Conservation (phyloP, 2,329 filamentous ascomycete species). For the Dothideomycetes sp. region DNA sequence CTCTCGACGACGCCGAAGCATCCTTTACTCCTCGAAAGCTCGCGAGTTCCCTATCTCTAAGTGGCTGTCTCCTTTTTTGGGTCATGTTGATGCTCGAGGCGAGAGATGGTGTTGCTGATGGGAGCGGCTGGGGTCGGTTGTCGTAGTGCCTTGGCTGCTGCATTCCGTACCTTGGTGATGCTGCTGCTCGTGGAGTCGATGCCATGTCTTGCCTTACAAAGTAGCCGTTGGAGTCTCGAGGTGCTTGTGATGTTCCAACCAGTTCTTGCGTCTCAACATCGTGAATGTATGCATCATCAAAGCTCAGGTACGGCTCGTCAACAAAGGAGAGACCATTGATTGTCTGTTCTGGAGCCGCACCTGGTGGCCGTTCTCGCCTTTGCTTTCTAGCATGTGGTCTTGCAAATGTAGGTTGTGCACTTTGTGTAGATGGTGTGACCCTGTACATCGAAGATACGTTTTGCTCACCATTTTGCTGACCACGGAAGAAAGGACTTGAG, state of each 20-base stretch:
- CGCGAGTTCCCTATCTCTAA: conserved; percentile 9
- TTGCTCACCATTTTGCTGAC: too few relatives aligned
- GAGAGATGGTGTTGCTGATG: conserved; percentile 8
- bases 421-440: too few relatives aligned
- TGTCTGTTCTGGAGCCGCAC: conserved; percentile 17
- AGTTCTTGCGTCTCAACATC: not conserved
- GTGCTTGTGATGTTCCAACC: conserved; percentile 4
- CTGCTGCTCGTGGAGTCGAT: not conserved
- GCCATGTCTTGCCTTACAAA: conserved; percentile 8
- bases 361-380: too few relatives aligned
- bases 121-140: conserved; percentile 15
- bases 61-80: not conserved
- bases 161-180: not conserved
- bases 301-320: conserved; percentile 19
- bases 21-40: conserved; percentile 22
- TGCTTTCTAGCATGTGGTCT: too few relatives aligned
- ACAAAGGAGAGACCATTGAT: conserved; percentile 31
- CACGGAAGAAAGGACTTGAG: conserved; percentile 35
- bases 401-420: too few relatives aligned
- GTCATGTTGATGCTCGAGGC: conserved; percentile 6
- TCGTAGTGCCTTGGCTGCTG: not conserved
- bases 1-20: conserved; percentile 3
- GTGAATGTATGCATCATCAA: conserved; percentile 9
- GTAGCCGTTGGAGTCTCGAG: conserved; percentile 15
- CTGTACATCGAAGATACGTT: too few relatives aligned